Conservation (phyloP, 306 rosid species). For the Calophaca sinica region DNA sequence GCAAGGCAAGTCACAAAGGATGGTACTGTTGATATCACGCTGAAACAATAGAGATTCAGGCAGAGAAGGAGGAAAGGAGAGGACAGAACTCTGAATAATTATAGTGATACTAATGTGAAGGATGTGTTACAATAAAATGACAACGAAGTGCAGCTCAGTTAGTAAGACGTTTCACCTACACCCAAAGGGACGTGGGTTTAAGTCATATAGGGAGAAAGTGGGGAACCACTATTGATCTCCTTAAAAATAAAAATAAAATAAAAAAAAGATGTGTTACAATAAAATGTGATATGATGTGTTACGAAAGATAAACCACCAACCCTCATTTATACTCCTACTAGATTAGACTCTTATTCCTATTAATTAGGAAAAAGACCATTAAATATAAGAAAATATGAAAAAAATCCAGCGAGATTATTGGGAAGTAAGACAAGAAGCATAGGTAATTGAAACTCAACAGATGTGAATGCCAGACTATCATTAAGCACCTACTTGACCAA, state of each 20-base stretch:
- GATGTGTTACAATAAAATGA: too few species aligned
- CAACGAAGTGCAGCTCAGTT: too few species aligned
- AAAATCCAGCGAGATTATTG: background rate
- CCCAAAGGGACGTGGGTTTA: too few species aligned
- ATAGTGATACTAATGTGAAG: background rate
- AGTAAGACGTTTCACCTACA: too few species aligned
- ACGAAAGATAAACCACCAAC: background rate
- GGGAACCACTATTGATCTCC: too few species aligned
- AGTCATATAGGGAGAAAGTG: too few species aligned
- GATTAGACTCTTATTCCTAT: too few species aligned
- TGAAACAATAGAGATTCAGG: background rate
- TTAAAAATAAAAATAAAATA: too few species aligned
- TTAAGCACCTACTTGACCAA: slow-evolving; percentile 10
- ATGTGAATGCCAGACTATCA: slow-evolving; percentile 23
- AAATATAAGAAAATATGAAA: too few species aligned
- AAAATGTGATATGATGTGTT: background rate
- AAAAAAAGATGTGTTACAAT: too few species aligned
- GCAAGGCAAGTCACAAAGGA: background rate
- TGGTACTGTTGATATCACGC: background rate
- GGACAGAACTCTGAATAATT: background rate
- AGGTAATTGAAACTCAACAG: background rate
- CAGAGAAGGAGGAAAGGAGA: background rate
- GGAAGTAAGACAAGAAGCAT: slow-evolving; percentile 17
- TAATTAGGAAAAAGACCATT: too few species aligned
- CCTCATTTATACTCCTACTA: background rate